Base-by-base conservation (phyloP, 345 rosid species). In the Citrus glauca region DNA sequence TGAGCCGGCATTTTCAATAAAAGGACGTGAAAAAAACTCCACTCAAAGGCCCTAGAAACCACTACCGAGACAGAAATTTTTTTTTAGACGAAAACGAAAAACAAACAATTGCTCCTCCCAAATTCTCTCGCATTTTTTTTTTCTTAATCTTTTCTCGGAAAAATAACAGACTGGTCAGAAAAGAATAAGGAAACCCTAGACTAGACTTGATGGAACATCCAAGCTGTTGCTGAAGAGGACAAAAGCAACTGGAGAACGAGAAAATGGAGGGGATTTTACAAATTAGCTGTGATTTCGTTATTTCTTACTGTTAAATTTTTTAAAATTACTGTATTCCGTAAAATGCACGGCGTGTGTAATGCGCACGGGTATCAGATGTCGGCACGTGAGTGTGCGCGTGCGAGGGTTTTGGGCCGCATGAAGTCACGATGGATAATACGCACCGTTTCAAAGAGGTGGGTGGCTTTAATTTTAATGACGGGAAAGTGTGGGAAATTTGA, bases 1-100 rank as follows among this genome's bases (percentile, higher is more conserved):
- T 82, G 89, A 77, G 88, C 80, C 48, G 91, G 88, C 96, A 92
- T 91, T 82, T 74, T 80, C 45, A 22, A 69, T 64, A 53, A 69
- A 37, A 42, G 59, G 13, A 81, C 55, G 16, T 14, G 72, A 30
- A 75, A 28, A 16, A 17, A 69, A 62, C 7, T 45, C 48, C 63
- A 66, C 67, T 66, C 13, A 71, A 74, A 78, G 72, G 50, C 80
- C 88, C 77, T 56, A 77, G 40, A 73, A 82, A 77, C 38, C 62
- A 32, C 57, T 56, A 55, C 56, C 32, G 17, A 33, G 13, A 19
- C 33, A 16, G 0, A 27, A 55, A 25, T 4, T 0, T 9, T 40
- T 64, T 13, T 75, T 37, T 61, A 24, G n/a, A 42, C 37, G 35
- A 33, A 50, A 76, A 50, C 37, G 62, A 64, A 65, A 53, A 66